Evolutionary conservation across 2,329 filamentous ascomycete species (phyloP).

Genomic region (Scopulariopsis brevicaulis): DNA sequence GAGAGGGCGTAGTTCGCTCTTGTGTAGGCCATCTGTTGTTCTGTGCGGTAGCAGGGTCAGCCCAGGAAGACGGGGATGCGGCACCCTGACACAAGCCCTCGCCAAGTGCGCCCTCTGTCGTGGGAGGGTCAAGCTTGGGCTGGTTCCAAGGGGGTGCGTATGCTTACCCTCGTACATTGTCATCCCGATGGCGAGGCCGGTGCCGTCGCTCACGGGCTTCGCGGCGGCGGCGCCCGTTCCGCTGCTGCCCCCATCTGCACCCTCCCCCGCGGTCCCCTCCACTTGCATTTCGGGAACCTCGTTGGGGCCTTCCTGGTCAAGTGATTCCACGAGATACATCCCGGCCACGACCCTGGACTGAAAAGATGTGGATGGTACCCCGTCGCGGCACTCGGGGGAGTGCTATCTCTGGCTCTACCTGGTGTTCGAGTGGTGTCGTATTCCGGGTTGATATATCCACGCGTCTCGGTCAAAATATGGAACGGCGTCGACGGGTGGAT

Average conservation of each 20-base stretch:
- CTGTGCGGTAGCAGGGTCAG: background rate
- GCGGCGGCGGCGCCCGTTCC: background rate
- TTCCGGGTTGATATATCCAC: background rate
- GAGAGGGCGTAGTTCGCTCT: background rate
- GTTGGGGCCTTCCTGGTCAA: too few relatives aligned
- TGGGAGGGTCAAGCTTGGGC: background rate
- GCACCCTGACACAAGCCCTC: background rate
- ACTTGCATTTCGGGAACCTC: too few relatives aligned
- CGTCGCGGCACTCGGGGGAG: too few relatives aligned
- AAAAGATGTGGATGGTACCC: too few relatives aligned
- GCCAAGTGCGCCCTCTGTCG: background rate
- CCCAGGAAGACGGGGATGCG: background rate
- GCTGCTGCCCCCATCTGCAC: too few relatives aligned
- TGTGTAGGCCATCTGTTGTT: background rate
- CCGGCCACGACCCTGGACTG: too few relatives aligned
- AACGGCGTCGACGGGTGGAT: background rate
- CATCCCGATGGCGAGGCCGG: background rate
- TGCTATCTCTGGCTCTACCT: too few relatives aligned
- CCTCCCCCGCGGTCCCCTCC: too few relatives aligned
- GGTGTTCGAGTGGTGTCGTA: too few relatives aligned
- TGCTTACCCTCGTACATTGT: background rate
- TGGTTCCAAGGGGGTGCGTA: background rate
- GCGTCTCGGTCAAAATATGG: background rate
- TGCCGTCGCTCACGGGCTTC: background rate
- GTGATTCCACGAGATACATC: too few relatives aligned